Base-by-base conservation (phyloP, 306 rosid species). In the Luffa acutangula region DNA sequence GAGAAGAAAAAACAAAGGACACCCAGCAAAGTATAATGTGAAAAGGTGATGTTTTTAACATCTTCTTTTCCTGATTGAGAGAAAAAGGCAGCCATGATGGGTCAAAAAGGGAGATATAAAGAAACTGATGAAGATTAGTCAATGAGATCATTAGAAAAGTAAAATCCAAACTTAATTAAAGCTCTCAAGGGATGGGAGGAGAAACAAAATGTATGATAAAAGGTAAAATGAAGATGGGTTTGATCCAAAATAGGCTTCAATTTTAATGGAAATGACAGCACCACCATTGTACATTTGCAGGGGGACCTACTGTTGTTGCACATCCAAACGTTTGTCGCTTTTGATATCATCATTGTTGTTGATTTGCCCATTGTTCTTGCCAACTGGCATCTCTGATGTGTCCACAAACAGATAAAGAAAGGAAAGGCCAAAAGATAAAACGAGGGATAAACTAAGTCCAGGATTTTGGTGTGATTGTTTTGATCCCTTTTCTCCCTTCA, bases 331-430 rank as follows among this genome's bases (percentile, higher is more conserved):
- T 58, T 76, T 56, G 70, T 42, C 70, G 71, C 21, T 56, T 57
- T 41, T 58, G 80, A 77, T 57, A 77, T 53, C 57, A 56, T 53
- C 78, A 53, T 70, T 39, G 42, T 69, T 41, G 52, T 52, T 83
- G 81, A 63, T 65, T 54, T 79, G 77, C 78, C 57, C 78, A 86
- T 49, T 87, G 87, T 76, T 83, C 84, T 56, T 82, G 90, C 94
- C 98, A 92, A 92, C 97, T 92, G 96, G 97, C 98, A 89, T 74
- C 78, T 85, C 89, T 82, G 91, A 90, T 89, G 82, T 86, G 63
- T 52, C 70, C 69, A 77, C 80, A 77, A 77, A 42, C 80, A 77
- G 69, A 57, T 57, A 89, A 84, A 88, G 83, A 81, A 85, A 78
- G 82, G 85, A 90, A 82, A 81, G 87, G 88, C 89, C 87, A 88